Evolutionary conservation across 805 yeast genomes (phyloP).

Genomic region (Debaryomyces hansenii): DNA sequence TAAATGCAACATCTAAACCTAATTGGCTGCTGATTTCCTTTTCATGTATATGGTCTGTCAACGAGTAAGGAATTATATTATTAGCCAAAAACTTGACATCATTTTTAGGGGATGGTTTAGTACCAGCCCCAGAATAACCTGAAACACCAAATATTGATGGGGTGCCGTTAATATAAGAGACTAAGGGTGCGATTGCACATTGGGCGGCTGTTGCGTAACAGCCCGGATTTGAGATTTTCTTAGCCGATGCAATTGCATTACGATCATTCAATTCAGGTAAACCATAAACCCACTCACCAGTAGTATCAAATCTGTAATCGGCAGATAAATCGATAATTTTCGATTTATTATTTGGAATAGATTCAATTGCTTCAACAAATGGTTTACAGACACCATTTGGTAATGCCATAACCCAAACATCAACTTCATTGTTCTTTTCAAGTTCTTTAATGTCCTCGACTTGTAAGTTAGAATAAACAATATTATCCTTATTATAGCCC

Average conservation of each 20-base stretch:
- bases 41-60: conserved; percentile 97
- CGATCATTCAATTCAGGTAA: conserved; percentile 88
- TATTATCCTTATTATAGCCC: conserved; percentile 81
- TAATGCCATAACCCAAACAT: conserved; percentile 98
- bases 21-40: conserved; percentile 82
- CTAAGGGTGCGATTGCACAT: conserved; percentile 78
- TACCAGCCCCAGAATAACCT: conserved; percentile 99
- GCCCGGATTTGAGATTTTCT: conserved; percentile 93
- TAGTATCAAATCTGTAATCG: conserved; percentile 89
- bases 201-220: conserved; percentile 99
- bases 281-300: conserved; percentile 91
- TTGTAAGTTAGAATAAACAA: conserved; percentile 81
- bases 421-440: conserved; percentile 77
- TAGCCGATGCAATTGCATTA: conserved; percentile 61
- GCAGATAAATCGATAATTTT: conserved; percentile 93
- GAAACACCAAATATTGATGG: conserved; percentile 94
- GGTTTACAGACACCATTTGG: conserved; percentile 97
- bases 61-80: conserved; percentile 90
- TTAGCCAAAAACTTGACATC: conserved; percentile 72
- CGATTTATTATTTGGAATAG: conserved; percentile 60
- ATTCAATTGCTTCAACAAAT: conserved; percentile 76
- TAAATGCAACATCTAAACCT: conserved; percentile 79
- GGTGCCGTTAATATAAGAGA: conserved; percentile 62
- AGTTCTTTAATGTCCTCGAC: conserved; percentile 79
- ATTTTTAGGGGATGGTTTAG: conserved; percentile 96